A percentile compares a stretch with the other conserved stretches of the same genome.
Conservation (phyloP, 176 grass and related monocot genomes). For the Tillandsia fasciculata region DNA sequence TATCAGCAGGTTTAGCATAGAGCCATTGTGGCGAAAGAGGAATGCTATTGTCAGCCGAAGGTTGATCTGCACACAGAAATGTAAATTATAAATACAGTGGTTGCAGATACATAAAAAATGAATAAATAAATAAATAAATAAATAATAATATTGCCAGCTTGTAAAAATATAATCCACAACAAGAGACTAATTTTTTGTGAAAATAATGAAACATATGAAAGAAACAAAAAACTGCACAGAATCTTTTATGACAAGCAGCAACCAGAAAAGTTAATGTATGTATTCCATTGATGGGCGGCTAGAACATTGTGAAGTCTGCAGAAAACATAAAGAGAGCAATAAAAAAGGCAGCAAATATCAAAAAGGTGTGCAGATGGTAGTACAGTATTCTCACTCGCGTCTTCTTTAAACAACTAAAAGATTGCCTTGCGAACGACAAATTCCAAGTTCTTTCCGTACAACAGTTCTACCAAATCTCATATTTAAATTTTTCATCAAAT, state of each 20-base stretch:
- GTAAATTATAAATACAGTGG: no score
- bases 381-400: no score
- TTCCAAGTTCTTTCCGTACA: no score
- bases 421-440: no score
- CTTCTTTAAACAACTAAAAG: no score
- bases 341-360: neutral
- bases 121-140: no score
- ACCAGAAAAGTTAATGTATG: neutral
- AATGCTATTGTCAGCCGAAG: slow-evolving; percentile 70
- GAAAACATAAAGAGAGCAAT: neutral
- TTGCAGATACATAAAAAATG: no score
- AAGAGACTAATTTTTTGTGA: neutral
- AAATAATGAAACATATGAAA: neutral
- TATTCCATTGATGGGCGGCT: neutral
- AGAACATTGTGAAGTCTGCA: neutral
- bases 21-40: slow-evolving; percentile 99
- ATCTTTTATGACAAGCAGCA: neutral
- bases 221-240: neutral
- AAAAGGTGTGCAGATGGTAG: neutral
- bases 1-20: slow-evolving; percentile 74
- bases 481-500: neutral
- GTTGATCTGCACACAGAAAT: slow-evolving; percentile 56
- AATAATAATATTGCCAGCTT: neutral
- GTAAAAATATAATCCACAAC: neutral
- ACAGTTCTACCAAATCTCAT: no score